Percentiles rank a stretch among this genome's conserved stretches.
Evolutionary conservation across 306 rosid species (phyloP).

Genomic region (Lotus japonicus): DNA sequence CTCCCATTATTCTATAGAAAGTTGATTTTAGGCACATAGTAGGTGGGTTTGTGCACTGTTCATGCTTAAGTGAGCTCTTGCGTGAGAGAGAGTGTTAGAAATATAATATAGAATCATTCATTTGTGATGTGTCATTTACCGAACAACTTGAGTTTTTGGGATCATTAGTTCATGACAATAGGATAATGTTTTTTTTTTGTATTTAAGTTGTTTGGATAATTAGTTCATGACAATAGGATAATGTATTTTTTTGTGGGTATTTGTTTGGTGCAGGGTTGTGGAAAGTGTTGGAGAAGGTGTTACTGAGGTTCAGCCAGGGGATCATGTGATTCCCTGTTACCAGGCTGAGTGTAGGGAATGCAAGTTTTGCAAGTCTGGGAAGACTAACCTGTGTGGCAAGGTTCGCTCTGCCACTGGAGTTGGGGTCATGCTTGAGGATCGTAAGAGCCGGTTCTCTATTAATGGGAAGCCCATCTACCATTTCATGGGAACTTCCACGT

Average conservation of each 20-base stretch:
- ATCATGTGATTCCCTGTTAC: constrained; percentile 96
- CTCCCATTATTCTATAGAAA: too few species aligned
- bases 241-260: background rate
- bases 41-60: too few species aligned
- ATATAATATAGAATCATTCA: too few species aligned
- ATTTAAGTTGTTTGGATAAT: too few species aligned
- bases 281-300: constrained; percentile 98
- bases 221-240: too few species aligned
- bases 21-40: too few species aligned
- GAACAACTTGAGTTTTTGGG: too few species aligned
- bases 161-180: too few species aligned
- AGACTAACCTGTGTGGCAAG: constrained; percentile 94
- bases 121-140: too few species aligned
- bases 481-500: constrained; percentile 97
- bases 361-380: constrained; percentile 94
- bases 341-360: constrained; percentile 98
- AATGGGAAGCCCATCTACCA: constrained; percentile 84
- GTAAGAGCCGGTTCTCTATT: constrained; percentile 72
- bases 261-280: constrained; percentile 52
- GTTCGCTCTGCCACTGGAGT: constrained; percentile 90
- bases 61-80: too few species aligned
- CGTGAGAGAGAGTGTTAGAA: too few species aligned
- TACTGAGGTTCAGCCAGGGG: constrained; percentile 80
- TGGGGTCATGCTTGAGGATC: constrained; percentile 87
- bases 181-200: too few species aligned